Percentiles rank a stretch among this genome's conserved stretches.
Evolutionary conservation across 164 flowering plant genomes (phyloP).

Genomic region (Sedum album): DNA sequence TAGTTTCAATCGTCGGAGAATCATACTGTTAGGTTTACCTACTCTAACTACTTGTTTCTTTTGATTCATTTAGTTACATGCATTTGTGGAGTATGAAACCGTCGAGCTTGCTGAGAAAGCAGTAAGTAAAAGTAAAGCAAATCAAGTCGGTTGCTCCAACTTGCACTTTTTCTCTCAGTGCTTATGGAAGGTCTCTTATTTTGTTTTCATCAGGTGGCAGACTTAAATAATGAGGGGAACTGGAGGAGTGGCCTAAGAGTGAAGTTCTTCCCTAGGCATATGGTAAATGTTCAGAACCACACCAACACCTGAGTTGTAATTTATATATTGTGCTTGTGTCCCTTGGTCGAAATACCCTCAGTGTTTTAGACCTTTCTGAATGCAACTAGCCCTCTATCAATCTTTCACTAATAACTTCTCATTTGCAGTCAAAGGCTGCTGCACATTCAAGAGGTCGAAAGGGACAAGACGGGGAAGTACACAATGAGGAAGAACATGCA

Average conservation of each 20-base stretch:
- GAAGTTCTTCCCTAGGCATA: conserved; percentile 12
- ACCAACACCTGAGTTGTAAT: neutral
- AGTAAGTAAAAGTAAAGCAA: conserved; percentile 42
- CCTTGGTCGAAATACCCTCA: neutral
- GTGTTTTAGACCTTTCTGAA: neutral
- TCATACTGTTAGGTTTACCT: neutral
- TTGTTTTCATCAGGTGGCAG: conserved; percentile 42
- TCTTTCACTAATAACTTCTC: neutral
- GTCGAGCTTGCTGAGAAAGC: conserved; percentile 93
- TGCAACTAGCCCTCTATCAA: neutral
- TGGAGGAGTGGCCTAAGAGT: conserved; percentile 94
- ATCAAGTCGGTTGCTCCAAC: neutral
- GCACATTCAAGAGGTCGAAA: conserved; percentile 44
- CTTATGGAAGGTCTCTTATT: neutral
- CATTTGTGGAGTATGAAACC: conserved; percentile 93
- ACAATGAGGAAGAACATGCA: conserved; percentile 49
- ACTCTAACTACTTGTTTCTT: neutral
- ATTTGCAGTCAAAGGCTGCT: conserved; percentile 41
- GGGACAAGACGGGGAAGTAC: conserved; percentile 48
- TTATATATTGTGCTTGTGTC: neutral
- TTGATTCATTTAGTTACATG: conserved; percentile 58
- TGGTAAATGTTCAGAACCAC: conserved; percentile 26
- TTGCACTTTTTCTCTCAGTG: neutral
- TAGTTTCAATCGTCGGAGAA: neutral
- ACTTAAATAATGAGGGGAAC: conserved; percentile 67